These are phyloP conservation scores for Boletales sp. DNA, from an alignment of 768 basidiomycete species.

Conservation along the genomic window DNA sequence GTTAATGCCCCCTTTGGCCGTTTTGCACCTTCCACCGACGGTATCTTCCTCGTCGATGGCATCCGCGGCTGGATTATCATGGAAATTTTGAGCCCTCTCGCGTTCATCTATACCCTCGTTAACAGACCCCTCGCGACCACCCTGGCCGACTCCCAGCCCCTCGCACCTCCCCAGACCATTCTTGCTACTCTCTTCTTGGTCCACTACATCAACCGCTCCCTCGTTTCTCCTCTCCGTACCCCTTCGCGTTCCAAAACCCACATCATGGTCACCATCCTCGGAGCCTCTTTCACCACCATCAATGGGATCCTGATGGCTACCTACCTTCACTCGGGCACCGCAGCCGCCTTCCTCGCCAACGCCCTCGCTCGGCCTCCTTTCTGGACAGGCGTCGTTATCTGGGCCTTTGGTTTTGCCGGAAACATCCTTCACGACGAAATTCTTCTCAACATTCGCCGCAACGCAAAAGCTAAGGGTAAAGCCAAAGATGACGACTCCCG, in stretches of 20 bases:
- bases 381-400: slow-evolving; percentile 61
- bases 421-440: slow-evolving; percentile 92
- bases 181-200: slow-evolving; percentile 57
- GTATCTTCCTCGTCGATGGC: slow-evolving; percentile 56
- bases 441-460: slow-evolving; percentile 75
- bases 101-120: slow-evolving; percentile 49
- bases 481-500: slow-evolving; percentile 21
- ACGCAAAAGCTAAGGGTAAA: slow-evolving; percentile 41
- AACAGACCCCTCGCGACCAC: slow-evolving; percentile 46
- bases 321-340: slow-evolving; percentile 59
- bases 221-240: slow-evolving; percentile 76
- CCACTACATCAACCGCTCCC: slow-evolving; percentile 83
- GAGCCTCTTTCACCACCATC: slow-evolving; percentile 60
- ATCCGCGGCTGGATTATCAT: slow-evolving; percentile 70
- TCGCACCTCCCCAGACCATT: slow-evolving; percentile 43
- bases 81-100: slow-evolving; percentile 63
- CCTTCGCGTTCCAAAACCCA: slow-evolving; percentile 77
- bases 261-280: slow-evolving; percentile 55
- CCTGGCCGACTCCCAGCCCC: slow-evolving; percentile 22
- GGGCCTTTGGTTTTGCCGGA: slow-evolving; percentile 67
- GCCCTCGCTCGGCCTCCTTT: slow-evolving; percentile 43
- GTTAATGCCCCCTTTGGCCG: slow-evolving; percentile 81
- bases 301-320: slow-evolving; percentile 72
- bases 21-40: slow-evolving; percentile 49
- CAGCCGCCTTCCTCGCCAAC: slow-evolving; percentile 39